Percentiles rank a stretch among this genome's conserved stretches.
These are phyloP conservation scores for Pseudozyma flocculosa DNA, from an alignment of 1,284 basidiomycete genomes.

Conservation along the genomic window DNA sequence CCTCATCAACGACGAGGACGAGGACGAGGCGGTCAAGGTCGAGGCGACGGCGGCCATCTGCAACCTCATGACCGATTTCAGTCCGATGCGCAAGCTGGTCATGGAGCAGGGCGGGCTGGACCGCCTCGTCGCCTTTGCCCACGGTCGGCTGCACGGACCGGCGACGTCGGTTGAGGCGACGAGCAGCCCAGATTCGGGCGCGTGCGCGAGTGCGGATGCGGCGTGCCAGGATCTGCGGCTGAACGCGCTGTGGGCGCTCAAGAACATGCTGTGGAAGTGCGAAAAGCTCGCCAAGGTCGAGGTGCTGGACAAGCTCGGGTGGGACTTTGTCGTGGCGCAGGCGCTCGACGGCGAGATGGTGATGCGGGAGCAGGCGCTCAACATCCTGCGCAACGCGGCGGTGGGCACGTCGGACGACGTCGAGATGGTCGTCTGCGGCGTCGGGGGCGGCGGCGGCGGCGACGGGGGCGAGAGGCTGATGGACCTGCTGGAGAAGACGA, in stretches of 20 bases:
- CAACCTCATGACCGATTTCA: slow-evolving; percentile 52
- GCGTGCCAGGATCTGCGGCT: slow-evolving; percentile 21
- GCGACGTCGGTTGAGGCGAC: too few species aligned
- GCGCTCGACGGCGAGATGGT: slow-evolving; percentile 10
- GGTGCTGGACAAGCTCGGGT: slow-evolving; percentile 32
- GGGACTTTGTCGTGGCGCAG: slow-evolving; percentile 14
- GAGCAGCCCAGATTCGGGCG: too few species aligned
- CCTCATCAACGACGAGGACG: slow-evolving; percentile 33
- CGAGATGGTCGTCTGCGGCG: slow-evolving; percentile 25
- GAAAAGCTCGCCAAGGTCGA: slow-evolving; percentile 26
- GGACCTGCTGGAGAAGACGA: slow-evolving; percentile 35
- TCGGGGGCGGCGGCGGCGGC: slow-evolving; percentile 36
- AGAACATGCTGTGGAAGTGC: slow-evolving; percentile 45
- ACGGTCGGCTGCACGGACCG: background rate
- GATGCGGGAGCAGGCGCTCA: slow-evolving; percentile 48
- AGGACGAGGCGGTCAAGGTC: slow-evolving; percentile 35
- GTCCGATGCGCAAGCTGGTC: slow-evolving; percentile 49
- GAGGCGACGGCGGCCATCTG: slow-evolving; percentile 48
- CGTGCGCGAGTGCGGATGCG: too few species aligned
- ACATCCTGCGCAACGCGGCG: slow-evolving; percentile 49
- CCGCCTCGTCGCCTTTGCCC: slow-evolving; percentile 29
- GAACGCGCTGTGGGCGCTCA: slow-evolving; percentile 53
- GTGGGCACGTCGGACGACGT: slow-evolving; percentile 34
- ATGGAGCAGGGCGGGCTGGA: slow-evolving; percentile 40
- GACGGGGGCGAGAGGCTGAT: slow-evolving; percentile 34